Base-by-base conservation (phyloP, 1,139 yeast species). In the Taphrina deformans region DNA sequence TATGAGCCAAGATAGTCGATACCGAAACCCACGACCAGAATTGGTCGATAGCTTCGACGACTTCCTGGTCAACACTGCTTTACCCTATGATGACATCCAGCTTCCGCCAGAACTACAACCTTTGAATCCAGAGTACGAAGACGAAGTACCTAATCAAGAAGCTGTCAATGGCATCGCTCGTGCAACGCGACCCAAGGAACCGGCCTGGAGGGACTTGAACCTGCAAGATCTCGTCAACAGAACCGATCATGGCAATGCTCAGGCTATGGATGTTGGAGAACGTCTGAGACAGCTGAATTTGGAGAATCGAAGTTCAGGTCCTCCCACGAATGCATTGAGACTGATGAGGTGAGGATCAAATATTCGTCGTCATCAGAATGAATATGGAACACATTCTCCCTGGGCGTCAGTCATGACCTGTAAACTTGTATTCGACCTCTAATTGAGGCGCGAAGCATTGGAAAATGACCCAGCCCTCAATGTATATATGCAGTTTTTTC, bases 51-150 rank as follows among this genome's bases (percentile, higher is more conserved):
- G 29, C 33, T 50, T 59, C 35, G 63, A 59, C 27, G 63, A 48
- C 10, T 59, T 59, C 24, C 56, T 59, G 35, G 31, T 35, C 27
- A 50, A 59, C 38, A 52, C 63, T 1, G 29, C 56, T 6, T 71
- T 78, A 48, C 76, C 74, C 55, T 73, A 72, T 58, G 80, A 76
- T 55, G 74, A 65, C 35, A 73, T 77, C 45, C 67, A 67, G 7
- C 72, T 75, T 16, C 72, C 76, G 9, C 71, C 73, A 7, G 77
- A 74, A 55, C 74, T 71, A 53, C 72, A 71, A 66, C 77, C 78
- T 3, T 66, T 70, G 55, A 72, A 71, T 51, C 73, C 74, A 10
- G 78, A 75, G 41, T 78, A 75, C 51, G 76, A 75, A 41, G 78
- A 76, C 59, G 78, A 75, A 31, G 71, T 71, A 31, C 73, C 78